Base-by-base conservation (phyloP, 441 rosid species). In the Euphorbia celastroides region DNA sequence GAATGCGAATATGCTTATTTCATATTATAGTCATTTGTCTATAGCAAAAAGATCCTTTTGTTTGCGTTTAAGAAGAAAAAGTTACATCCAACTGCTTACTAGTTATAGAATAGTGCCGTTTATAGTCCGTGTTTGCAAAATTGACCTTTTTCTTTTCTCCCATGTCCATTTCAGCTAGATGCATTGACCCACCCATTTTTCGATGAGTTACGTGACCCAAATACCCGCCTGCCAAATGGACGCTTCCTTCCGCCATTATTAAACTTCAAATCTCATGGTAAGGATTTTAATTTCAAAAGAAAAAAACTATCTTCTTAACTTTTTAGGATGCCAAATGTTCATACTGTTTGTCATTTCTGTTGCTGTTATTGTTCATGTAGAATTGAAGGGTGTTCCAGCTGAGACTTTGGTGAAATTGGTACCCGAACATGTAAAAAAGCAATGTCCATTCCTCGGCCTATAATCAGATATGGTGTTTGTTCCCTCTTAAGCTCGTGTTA, bases 241-340 rank as follows among this genome's bases (percentile, higher is more conserved):
- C 97, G 98, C 36, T 81, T 88, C 71, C 91, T 94, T 79, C 99
- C 99, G 3, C 99, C 99, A 2, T 79, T 94, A 26, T 92, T 89
- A 77, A 94, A 89, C 83, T 88, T 85, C 20, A 94, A 88, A 81
- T 72, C 91, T 59, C 87, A 87, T 19, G 98, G 98, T 93, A 83
- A 9, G 74, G 32, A 57, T 42, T 31, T 34, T 19, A 17, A 36
- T n/a, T 22, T 9, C n/a, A n/a, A n/a, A n/a, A 1, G 26, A 14
- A 19, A 27, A 46, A 41, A 25, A 36, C 4, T 31, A 14, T 41
- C 34, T 52, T 41, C 54, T 1, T 23, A 7, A 28, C 34, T 2
- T 30, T 3, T 64, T n/a, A n/a, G n/a, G n/a, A n/a, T n/a, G n/a
- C 34, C 25, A 31, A 2, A 8, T 56, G 30, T 38, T 25, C 69